Evolutionary conservation across 345 rosid species (phyloP).

Genomic region (Citrus australasica): DNA sequence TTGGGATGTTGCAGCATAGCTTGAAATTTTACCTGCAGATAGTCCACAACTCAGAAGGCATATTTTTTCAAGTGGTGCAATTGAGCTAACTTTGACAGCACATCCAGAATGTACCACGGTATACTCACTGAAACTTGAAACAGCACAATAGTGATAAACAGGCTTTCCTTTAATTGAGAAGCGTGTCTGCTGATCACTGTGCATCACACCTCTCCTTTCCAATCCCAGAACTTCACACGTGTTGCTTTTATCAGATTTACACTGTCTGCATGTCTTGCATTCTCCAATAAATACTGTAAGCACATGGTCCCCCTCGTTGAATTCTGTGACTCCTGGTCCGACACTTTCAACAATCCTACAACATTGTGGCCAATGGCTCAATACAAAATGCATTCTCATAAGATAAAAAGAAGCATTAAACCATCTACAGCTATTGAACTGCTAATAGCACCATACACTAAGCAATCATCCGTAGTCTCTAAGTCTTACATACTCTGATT

Average conservation of each 20-base stretch:
- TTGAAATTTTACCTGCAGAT: slow-evolving; percentile 58
- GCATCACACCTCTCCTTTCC: slow-evolving; percentile 91
- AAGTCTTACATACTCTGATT: not conserved
- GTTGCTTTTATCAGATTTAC: slow-evolving; percentile 77
- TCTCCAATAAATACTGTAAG: slow-evolving; percentile 86
- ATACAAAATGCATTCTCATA: not conserved
- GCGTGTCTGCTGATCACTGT: slow-evolving; percentile 66
- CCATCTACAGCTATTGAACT: not conserved
- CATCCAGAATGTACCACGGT: slow-evolving; percentile 92
- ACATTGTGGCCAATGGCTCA: slow-evolving; percentile 2
- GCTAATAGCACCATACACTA: not conserved
- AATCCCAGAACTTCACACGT: slow-evolving; percentile 77
- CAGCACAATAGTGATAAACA: slow-evolving; percentile 82
- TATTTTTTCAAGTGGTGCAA: slow-evolving; percentile 72
- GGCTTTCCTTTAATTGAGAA: slow-evolving; percentile 77
- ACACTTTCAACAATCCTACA: slow-evolving; percentile 86
- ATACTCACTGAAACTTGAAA: slow-evolving; percentile 93
- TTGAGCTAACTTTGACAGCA: slow-evolving; percentile 72
- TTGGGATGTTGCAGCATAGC: not conserved
- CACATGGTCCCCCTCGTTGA: slow-evolving; percentile 78
- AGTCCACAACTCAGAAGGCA: slow-evolving; percentile 91
- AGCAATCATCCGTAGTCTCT: not conserved
- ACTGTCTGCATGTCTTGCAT: slow-evolving; percentile 67
- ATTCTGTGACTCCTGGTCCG: slow-evolving; percentile 76
- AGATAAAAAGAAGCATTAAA: not conserved